These are phyloP conservation scores for Apostasia ramifera DNA, from an alignment of 106 monocot genomes.

Conservation along the genomic window DNA sequence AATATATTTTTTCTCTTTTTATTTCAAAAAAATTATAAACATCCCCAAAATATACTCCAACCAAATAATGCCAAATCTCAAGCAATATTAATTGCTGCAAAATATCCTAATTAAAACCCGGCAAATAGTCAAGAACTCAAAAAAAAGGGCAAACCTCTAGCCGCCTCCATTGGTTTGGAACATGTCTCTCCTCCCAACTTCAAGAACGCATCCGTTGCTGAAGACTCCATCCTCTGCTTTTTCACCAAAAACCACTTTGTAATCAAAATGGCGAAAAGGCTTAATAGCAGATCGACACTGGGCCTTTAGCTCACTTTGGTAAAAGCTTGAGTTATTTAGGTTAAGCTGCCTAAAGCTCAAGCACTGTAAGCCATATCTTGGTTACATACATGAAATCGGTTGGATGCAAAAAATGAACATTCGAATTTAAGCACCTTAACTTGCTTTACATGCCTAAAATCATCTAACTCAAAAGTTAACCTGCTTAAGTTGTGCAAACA, in stretches of 20 bases:
- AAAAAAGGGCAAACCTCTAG: slow-evolving; percentile 34
- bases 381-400: background rate
- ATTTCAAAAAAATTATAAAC: background rate
- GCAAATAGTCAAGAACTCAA: background rate
- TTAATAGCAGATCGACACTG: too few species aligned
- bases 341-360: background rate
- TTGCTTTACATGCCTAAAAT: too few species aligned
- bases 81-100: background rate
- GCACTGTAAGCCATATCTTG: background rate
- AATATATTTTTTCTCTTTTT: background rate
- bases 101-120: background rate
- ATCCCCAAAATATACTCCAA: background rate
- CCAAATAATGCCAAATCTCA: background rate
- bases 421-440: too few species aligned
- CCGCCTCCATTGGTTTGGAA: slow-evolving; percentile 33
- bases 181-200: slow-evolving; percentile 54
- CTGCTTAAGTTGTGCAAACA: too few species aligned
- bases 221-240: slow-evolving; percentile 28
- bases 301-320: too few species aligned
- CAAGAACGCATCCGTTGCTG: slow-evolving; percentile 32
- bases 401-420: background rate
- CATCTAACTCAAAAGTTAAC: too few species aligned
- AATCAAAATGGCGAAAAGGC: background rate
- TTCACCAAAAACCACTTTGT: background rate
- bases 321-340: too few species aligned